These are phyloP conservation scores for Eleusine coracana DNA, from an alignment of 176 grass and related monocot species.

Conservation along the genomic window DNA sequence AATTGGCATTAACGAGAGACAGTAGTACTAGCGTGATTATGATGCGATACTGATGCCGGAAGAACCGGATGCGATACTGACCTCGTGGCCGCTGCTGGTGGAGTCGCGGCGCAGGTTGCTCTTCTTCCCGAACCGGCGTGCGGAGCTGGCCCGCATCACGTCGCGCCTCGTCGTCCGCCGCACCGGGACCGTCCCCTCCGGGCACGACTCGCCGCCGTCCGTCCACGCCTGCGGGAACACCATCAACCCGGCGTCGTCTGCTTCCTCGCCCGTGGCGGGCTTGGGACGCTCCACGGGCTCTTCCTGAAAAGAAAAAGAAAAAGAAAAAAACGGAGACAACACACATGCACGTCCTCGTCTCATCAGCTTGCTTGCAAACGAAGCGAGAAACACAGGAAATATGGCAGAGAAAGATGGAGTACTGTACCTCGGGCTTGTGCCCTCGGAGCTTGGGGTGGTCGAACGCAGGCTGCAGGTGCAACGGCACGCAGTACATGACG, in stretches of 20 bases:
- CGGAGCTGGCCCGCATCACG: slow-evolving; percentile 50
- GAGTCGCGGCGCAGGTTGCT: slow-evolving; percentile 65
- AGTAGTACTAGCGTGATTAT: background rate
- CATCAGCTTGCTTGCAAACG: background rate
- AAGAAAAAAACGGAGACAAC: background rate
- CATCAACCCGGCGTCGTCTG: background rate
- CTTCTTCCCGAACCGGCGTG: slow-evolving; percentile 73
- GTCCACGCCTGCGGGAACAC: slow-evolving; percentile 65
- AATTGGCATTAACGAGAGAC: background rate
- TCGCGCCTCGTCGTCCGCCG: slow-evolving; percentile 59
- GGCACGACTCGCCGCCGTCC: slow-evolving; percentile 58
- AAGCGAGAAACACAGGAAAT: background rate
- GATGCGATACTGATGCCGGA: background rate
- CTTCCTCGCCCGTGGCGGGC: background rate
- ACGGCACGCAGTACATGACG: slow-evolving; percentile 73
- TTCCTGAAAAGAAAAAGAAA: slow-evolving; percentile 43
- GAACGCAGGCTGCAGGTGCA: slow-evolving; percentile 82
- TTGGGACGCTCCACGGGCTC: slow-evolving; percentile 54
- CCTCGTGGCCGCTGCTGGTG: slow-evolving; percentile 77
- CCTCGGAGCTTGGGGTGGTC: slow-evolving; percentile 57
- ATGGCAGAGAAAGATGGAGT: background rate
- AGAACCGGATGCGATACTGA: slow-evolving; percentile 19
- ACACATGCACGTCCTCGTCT: background rate
- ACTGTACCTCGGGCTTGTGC: slow-evolving; percentile 59
- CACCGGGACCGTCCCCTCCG: slow-evolving; percentile 62